These are phyloP conservation scores for Calonectria pauciramosa DNA, from an alignment of 2,329 filamentous ascomycete species.

Conservation along the genomic window DNA sequence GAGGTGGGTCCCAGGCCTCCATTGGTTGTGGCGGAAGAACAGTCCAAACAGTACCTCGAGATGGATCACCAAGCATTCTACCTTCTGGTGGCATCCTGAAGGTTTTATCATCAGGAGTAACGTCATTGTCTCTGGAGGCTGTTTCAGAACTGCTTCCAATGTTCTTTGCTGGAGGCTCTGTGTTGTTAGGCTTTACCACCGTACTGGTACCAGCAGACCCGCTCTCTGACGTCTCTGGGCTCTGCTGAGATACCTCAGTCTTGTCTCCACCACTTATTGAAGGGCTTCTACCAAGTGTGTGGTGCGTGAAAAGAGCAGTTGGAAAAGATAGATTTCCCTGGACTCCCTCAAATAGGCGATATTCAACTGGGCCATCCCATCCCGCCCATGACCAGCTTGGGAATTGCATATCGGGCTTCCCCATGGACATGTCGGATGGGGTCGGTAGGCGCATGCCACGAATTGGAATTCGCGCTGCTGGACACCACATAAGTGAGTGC, in stretches of 20 bases:
- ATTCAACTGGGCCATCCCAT: background rate
- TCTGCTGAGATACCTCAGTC: background rate
- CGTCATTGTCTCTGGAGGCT: background rate
- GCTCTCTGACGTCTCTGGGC: background rate
- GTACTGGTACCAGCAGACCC: background rate
- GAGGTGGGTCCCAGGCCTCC: background rate
- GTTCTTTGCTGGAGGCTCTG: background rate
- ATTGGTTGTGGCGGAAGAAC: background rate
- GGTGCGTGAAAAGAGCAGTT: background rate
- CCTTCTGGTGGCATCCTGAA: background rate
- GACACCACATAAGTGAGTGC: background rate
- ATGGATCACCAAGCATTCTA: background rate
- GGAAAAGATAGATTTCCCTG: background rate
- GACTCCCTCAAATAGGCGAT: background rate
- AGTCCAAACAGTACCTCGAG: background rate
- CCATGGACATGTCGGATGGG: background rate
- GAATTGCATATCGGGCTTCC: background rate
- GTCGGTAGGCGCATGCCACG: background rate
- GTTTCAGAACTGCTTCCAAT: background rate
- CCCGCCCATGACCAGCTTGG: background rate
- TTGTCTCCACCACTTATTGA: too few relatives aligned
- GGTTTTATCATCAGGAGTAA: background rate
- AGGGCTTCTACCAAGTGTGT: background rate
- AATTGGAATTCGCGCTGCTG: background rate
- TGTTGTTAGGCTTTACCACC: background rate